Conservation (phyloP, 805 yeast genomes). For the Starmerella apis region DNA sequence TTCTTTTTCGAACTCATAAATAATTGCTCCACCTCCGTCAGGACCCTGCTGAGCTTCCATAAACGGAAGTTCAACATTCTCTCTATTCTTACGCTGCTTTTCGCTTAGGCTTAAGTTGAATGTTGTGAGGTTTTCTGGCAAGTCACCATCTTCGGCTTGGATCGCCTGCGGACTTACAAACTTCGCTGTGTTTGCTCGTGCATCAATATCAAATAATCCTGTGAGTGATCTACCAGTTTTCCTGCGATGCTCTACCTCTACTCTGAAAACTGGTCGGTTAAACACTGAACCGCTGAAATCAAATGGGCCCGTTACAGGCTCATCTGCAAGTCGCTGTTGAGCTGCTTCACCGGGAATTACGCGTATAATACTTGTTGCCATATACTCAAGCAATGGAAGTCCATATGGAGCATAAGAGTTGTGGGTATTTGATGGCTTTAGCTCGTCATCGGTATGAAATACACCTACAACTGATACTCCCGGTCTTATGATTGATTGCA, state of each 20-base stretch:
- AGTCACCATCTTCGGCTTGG: slow-evolving; percentile 28
- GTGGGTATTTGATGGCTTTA: not conserved
- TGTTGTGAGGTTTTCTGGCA: slow-evolving; percentile 68
- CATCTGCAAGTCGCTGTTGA: slow-evolving; percentile 30
- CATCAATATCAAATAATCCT: slow-evolving; percentile 46
- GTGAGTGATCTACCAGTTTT: slow-evolving; percentile 72
- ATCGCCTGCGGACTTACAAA: slow-evolving; percentile 27
- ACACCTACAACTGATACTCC: slow-evolving; percentile 19
- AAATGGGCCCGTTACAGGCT: slow-evolving; percentile 33
- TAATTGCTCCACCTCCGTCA: slow-evolving; percentile 79
- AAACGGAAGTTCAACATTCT: slow-evolving; percentile 82
- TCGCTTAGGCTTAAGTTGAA: slow-evolving; percentile 70
- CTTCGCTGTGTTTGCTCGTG: slow-evolving; percentile 35
- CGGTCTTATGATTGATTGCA: slow-evolving; percentile 43
- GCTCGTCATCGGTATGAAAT: slow-evolving; percentile 18
- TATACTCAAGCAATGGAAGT: slow-evolving; percentile 46
- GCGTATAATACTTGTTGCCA: slow-evolving; percentile 66
- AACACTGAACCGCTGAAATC: slow-evolving; percentile 29
- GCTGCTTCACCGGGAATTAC: slow-evolving; percentile 38
- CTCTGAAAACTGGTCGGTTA: slow-evolving; percentile 40
- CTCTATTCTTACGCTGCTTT: slow-evolving; percentile 66
- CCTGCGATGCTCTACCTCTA: slow-evolving; percentile 56
- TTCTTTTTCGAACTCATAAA: slow-evolving; percentile 89
- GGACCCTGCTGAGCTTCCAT: slow-evolving; percentile 66
- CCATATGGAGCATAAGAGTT: slow-evolving; percentile 44